phyloP scores from a whole-genome alignment of 371 early-diverging fungal genomes.

The Mucor racemosus region DNA sequence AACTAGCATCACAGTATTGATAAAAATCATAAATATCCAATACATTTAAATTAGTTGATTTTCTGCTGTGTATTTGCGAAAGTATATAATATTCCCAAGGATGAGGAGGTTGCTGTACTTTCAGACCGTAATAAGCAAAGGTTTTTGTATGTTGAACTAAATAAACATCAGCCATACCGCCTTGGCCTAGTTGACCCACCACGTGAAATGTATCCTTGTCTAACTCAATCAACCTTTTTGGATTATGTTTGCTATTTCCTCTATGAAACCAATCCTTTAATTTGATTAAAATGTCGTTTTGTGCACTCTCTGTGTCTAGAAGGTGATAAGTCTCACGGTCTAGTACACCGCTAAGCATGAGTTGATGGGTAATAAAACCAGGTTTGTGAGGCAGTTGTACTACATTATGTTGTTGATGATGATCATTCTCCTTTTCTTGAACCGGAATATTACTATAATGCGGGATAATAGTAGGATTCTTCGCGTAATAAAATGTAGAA shows the following conservation, averaged over 20 bases:
- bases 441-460: background rate
- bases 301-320: background rate
- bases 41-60: background rate
- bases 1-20: constrained; percentile 36
- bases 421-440: constrained; percentile 1
- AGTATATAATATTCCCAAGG: constrained; percentile 54
- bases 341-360: background rate
- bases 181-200: constrained; percentile 40
- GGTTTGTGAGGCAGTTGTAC: constrained; percentile 19
- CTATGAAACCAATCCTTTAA: constrained; percentile 5
- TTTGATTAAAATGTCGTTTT: background rate
- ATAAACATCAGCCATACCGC: constrained; percentile 47
- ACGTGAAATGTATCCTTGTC: constrained; percentile 22
- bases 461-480: background rate
- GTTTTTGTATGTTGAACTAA: constrained; percentile 14
- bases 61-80: constrained; percentile 26
- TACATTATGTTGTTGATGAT: background rate
- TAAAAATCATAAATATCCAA: constrained; percentile 16
- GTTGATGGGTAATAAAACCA: constrained; percentile 15
- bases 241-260: background rate
- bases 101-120: constrained; percentile 42
- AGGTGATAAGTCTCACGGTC: constrained; percentile 5
- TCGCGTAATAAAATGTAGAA: background rate
- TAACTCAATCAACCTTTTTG: constrained; percentile 1
- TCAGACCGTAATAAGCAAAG: constrained; percentile 27